Percentiles rank a stretch among this genome's conserved stretches.
These are phyloP conservation scores for Psidium guajava DNA, from an alignment of 345 rosid genomes.

Conservation along the genomic window DNA sequence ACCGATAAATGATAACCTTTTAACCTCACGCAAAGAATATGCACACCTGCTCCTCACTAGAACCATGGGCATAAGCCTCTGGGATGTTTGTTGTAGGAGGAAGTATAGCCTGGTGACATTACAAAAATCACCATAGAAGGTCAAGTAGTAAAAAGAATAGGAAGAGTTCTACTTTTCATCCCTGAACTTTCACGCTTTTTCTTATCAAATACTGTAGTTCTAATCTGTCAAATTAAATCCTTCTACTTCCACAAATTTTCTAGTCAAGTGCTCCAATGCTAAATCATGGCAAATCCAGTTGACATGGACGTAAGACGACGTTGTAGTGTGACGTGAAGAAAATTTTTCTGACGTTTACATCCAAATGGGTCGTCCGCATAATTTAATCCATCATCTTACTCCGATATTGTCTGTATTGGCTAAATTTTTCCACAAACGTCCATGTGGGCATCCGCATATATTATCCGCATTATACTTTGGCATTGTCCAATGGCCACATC, in stretches of 20 bases:
- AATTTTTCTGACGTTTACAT: neutral
- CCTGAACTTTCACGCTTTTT: neutral
- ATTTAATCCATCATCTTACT: neutral
- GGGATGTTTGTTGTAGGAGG: conserved; percentile 77
- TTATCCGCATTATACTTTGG: neutral
- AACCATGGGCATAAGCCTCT: conserved; percentile 83
- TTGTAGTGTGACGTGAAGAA: neutral
- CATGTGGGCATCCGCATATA: neutral
- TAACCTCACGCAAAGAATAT: neutral
- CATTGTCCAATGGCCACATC: neutral
- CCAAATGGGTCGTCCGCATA: neutral
- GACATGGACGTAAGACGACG: neutral
- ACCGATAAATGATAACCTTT: neutral
- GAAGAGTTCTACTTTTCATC: neutral
- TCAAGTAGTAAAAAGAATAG: neutral
- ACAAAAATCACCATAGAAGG: neutral
- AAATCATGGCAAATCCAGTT: neutral
- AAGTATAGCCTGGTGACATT: conserved; percentile 44
- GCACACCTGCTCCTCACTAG: conserved; percentile 80
- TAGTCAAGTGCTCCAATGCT: neutral
- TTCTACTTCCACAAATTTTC: neutral
- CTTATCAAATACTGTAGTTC: neutral
- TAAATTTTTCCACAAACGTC: neutral
- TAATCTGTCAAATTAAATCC: neutral
- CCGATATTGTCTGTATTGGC: neutral